Percentiles rank a stretch among this genome's conserved stretches.
phyloP scores from a whole-genome alignment of 163 green algal species.

The Volvox carteri region DNA sequence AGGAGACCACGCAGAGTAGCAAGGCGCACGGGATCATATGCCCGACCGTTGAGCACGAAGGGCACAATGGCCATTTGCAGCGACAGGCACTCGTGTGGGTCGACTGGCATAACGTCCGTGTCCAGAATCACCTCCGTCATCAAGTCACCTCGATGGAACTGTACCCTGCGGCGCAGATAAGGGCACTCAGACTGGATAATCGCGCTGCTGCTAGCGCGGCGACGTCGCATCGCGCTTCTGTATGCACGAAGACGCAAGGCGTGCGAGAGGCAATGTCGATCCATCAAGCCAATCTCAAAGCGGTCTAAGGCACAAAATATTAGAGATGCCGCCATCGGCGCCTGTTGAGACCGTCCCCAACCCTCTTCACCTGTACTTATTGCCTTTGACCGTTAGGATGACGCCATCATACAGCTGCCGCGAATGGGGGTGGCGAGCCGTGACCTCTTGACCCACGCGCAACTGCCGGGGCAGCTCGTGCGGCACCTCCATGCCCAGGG shows the following conservation, averaged over 20 bases:
- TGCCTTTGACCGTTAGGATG: conserved; percentile 81
- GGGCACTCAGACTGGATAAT: no score
- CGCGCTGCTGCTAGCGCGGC: no score
- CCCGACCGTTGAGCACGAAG: conserved; percentile 74
- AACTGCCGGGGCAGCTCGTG: conserved; percentile 77
- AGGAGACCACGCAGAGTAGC: not conserved
- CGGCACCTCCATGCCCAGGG: conserved; percentile 63
- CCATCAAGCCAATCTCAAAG: no score
- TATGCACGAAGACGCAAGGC: no score
- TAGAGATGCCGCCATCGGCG: no score
- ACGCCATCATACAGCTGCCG: conserved; percentile 85
- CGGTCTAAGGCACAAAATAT: no score
- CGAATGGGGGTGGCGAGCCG: conserved; percentile 83
- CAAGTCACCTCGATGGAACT: conserved; percentile 88
- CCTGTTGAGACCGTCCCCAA: no score
- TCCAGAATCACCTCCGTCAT: conserved; percentile 84
- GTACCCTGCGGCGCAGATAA: conserved; percentile 68
- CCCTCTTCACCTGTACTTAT: conserved; percentile 75
- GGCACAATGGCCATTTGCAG: conserved; percentile 36
- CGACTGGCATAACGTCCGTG: conserved; percentile 82
- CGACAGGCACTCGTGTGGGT: conserved; percentile 80
- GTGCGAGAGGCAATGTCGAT: no score
- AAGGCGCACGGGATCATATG: conserved; percentile 5
- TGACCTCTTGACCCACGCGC: conserved; percentile 66
- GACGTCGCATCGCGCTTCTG: no score